Evolutionary conservation across 2,329 filamentous ascomycete species (phyloP).

Genomic region (Hypoxylon sp.): DNA sequence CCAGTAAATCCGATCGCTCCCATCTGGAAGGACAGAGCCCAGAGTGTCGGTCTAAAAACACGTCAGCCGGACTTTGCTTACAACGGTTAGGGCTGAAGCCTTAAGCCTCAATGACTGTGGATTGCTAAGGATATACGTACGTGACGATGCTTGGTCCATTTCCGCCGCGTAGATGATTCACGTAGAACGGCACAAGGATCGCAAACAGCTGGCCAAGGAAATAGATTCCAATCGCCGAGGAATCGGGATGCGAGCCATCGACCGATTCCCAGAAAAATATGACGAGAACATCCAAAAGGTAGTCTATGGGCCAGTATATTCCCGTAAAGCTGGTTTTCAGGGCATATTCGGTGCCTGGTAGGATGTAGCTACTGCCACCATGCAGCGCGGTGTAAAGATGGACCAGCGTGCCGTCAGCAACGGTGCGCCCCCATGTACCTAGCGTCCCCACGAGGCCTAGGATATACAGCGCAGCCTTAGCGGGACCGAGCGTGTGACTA

Average conservation of each 20-base stretch:
- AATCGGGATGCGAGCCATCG: slow-evolving; percentile 27
- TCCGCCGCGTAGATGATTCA: slow-evolving; percentile 14
- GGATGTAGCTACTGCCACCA: slow-evolving; percentile 7
- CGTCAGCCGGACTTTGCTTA: background rate
- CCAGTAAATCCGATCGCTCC: slow-evolving; percentile 9
- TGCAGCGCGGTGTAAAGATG: slow-evolving; percentile 10
- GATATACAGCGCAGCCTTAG: slow-evolving; percentile 2
- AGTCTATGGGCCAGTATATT: slow-evolving; percentile 26
- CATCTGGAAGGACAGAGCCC: background rate
- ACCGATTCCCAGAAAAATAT: slow-evolving; percentile 31
- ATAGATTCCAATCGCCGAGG: slow-evolving; percentile 28
- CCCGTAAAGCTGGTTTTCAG: slow-evolving; percentile 29
- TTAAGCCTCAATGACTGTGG: background rate
- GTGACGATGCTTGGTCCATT: slow-evolving; percentile 1
- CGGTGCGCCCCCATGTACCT: slow-evolving; percentile 23
- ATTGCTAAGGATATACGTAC: slow-evolving; percentile 1
- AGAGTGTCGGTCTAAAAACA: slow-evolving; percentile 2
- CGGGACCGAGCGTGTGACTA: slow-evolving; percentile 2
- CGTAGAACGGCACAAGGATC: slow-evolving; percentile 18
- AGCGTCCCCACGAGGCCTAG: slow-evolving; percentile 9
- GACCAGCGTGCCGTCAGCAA: slow-evolving; percentile 13
- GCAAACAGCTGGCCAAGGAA: slow-evolving; percentile 25
- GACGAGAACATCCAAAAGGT: slow-evolving; percentile 28
- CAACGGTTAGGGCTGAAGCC: background rate
- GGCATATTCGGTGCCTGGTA: slow-evolving; percentile 10